A percentile compares a stretch with the other conserved stretches of the same genome.
Evolutionary conservation across 2,329 filamentous ascomycete genomes (phyloP).

Genomic region (Diplodia intermedia): DNA sequence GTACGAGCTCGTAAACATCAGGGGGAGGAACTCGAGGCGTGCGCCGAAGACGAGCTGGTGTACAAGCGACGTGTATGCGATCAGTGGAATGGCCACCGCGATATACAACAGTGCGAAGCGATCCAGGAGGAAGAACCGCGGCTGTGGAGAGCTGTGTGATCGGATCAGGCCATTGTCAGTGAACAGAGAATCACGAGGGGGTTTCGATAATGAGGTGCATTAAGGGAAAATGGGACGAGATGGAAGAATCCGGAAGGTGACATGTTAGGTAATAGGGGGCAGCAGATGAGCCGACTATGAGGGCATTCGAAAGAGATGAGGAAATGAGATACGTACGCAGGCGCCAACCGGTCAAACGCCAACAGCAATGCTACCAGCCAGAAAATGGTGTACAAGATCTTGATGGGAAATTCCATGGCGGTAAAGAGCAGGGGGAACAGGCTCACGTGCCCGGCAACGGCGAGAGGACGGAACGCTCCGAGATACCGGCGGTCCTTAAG

Average conservation of each 20-base stretch:
- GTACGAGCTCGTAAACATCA: conserved; percentile 98
- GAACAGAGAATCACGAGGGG: conserved; percentile 2
- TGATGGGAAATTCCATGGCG: conserved; percentile 88
- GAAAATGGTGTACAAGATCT: conserved; percentile 88
- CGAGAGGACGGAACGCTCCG: conserved; percentile 87
- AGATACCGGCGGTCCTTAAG: conserved; percentile 89
- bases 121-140: conserved; percentile 89
- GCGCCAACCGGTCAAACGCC: conserved; percentile 85
- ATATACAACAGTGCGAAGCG: conserved; percentile 91
- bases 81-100: conserved; percentile 84
- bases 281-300: not conserved
- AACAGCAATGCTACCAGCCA: conserved; percentile 89
- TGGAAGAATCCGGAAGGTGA: conserved; percentile 6
- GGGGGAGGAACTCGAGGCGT: conserved; percentile 84
- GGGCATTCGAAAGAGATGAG: conserved; percentile 2
- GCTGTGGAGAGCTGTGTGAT: conserved; percentile 65
- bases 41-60: conserved; percentile 85
- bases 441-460: conserved; percentile 92
- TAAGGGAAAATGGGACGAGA: conserved; percentile 6
- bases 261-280: conserved; percentile 33
- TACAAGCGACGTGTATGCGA: conserved; percentile 84
- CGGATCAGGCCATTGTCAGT: conserved; percentile 16
- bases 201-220: not conserved
- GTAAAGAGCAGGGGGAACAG: conserved; percentile 95
- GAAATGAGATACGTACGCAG: conserved; percentile 62